These are phyloP conservation scores for Spinacia oleracea DNA, from an alignment of 179 eudicot species.

Conservation along the genomic window DNA sequence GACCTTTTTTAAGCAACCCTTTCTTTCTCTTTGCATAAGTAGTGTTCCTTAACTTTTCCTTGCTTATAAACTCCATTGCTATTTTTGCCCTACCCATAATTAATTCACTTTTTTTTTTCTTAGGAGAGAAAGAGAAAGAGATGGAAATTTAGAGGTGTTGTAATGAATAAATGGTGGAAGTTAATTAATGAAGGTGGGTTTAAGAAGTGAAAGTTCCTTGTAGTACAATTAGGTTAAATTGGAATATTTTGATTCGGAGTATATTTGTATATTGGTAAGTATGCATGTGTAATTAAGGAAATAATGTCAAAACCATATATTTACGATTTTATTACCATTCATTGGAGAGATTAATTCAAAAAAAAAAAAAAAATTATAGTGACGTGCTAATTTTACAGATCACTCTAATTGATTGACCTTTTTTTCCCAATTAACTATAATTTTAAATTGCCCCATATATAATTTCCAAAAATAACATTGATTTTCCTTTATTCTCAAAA, in stretches of 20 bases:
- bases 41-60: constrained; percentile 41
- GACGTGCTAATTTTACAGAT: too few relatives aligned
- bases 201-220: not conserved
- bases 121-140: not conserved
- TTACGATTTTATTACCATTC: too few relatives aligned
- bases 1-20: constrained; percentile 48
- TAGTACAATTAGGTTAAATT: not conserved
- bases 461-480: too few relatives aligned
- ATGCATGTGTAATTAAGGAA: not conserved
- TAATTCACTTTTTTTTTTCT: not conserved
- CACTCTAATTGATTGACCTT: too few relatives aligned
- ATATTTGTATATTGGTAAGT: not conserved
- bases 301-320: too few relatives aligned
- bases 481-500: too few relatives aligned
- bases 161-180: constrained; percentile 6
- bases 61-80: constrained; percentile 44
- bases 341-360: too few relatives aligned
- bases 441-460: too few relatives aligned
- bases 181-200: not conserved
- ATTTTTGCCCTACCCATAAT: constrained; percentile 49
- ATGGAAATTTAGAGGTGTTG: constrained; percentile 1
- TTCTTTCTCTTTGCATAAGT: constrained; percentile 50
- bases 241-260: not conserved
- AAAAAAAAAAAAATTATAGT: too few relatives aligned
- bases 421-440: too few relatives aligned